Percentiles rank a stretch among this genome's conserved stretches.
phyloP scores from a whole-genome alignment of 2,329 filamentous ascomycete genomes.

The Exophiala mesophila region DNA sequence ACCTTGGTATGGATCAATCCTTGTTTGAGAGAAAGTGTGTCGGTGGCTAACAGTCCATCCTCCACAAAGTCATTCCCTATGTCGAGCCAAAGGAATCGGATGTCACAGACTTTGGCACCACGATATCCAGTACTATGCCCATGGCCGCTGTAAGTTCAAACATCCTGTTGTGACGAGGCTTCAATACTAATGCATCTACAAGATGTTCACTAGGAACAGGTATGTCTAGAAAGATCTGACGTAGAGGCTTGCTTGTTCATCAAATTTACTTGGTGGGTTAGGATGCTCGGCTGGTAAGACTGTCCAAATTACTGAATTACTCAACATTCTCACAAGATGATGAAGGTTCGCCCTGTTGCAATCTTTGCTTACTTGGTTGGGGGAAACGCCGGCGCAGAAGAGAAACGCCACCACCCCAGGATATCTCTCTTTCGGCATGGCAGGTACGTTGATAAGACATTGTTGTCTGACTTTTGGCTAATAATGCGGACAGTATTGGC shows the following conservation, averaged over 20 bases:
- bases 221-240: too few species aligned
- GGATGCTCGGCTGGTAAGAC: constrained; percentile 59
- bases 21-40: too few species aligned
- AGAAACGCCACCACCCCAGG: constrained; percentile 64
- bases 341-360: constrained; percentile 45
- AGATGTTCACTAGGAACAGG: constrained; percentile 89
- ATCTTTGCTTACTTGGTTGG: constrained; percentile 45
- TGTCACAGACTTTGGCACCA: constrained; percentile 62
- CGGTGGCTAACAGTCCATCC: too few species aligned
- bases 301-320: too few species aligned
- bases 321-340: too few species aligned
- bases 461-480: too few species aligned
- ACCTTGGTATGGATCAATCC: constrained; percentile 69
- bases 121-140: constrained; percentile 72
- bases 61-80: constrained; percentile 90
- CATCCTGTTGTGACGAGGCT: constrained; percentile 4
- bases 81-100: constrained; percentile 66
- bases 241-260: not conserved
- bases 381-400: constrained; percentile 45
- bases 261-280: constrained; percentile 30
- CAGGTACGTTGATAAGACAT: constrained; percentile 55
- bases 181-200: constrained; percentile 2
- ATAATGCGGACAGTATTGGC: constrained; percentile 62
- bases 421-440: constrained; percentile 74
- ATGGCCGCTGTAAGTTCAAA: constrained; percentile 79